phyloP scores from a whole-genome alignment of 768 basidiomycete genomes.

The Amanita rimosa region DNA sequence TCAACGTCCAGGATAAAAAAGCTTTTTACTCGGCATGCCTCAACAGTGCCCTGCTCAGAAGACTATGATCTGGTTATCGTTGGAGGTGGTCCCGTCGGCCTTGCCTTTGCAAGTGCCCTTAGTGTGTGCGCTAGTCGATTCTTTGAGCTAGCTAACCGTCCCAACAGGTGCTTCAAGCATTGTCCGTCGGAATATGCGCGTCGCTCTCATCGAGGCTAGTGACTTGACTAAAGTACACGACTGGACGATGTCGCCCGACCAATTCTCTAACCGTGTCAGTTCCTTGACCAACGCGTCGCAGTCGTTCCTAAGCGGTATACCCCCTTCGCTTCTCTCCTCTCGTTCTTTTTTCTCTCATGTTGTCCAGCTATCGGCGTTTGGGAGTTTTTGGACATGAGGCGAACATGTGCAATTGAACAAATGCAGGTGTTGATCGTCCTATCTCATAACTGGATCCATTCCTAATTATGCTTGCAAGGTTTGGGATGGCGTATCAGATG shows the following conservation, averaged over 20 bases:
- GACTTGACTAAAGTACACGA: constrained; percentile 55
- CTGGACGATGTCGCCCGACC: constrained; percentile 47
- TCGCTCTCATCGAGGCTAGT: constrained; percentile 75
- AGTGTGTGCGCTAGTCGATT: constrained; percentile 32
- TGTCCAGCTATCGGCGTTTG: constrained; percentile 75
- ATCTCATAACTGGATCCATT: neutral
- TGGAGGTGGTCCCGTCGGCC: constrained; percentile 87
- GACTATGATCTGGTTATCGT: constrained; percentile 88
- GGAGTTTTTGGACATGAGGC: constrained; percentile 53
- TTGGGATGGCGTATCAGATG: constrained; percentile 86
- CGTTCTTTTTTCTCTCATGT: constrained; percentile 5
- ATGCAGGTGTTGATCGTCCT: constrained; percentile 60
- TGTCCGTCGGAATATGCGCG: constrained; percentile 40
- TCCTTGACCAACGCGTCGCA: constrained; percentile 74
- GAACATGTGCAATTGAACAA: constrained; percentile 68
- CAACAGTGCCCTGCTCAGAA: constrained; percentile 13
- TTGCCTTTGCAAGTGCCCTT: constrained; percentile 81
- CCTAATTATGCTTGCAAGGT: constrained; percentile 32
- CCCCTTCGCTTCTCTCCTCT: neutral
- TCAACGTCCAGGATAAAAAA: neutral
- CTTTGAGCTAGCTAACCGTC: constrained; percentile 4
- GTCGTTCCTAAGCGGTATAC: constrained; percentile 51
- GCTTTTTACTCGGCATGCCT: neutral
- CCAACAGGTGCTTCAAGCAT: constrained; percentile 38
- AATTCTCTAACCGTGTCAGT: constrained; percentile 77